A percentile compares a stretch with the other conserved stretches of the same genome.
Conservation (phyloP, 2,329 filamentous ascomycete genomes). For the Cladosporium sp. region DNA sequence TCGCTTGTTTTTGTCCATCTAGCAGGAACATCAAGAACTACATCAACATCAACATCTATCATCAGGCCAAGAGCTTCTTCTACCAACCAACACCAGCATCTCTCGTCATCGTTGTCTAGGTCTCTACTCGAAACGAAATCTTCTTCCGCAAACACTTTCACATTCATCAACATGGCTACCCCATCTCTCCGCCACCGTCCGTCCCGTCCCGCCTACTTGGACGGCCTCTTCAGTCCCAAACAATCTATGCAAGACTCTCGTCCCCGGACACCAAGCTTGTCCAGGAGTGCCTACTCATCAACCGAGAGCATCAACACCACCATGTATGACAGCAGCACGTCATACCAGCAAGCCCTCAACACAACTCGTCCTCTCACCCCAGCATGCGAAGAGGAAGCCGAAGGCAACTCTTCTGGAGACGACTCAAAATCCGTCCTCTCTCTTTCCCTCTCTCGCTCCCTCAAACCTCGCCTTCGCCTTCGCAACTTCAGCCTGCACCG, state of each 20-base stretch:
- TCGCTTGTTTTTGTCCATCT: background rate
- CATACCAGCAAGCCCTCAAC: slow-evolving; percentile 15
- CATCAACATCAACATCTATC: too few species aligned
- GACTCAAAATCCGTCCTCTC: slow-evolving; percentile 19
- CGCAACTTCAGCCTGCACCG: slow-evolving; percentile 9
- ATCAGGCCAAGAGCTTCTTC: background rate
- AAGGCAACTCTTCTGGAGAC: slow-evolving; percentile 18
- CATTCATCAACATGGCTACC: background rate
- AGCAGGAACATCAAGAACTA: too few species aligned
- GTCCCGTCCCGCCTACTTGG: slow-evolving; percentile 27
- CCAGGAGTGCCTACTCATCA: slow-evolving; percentile 23
- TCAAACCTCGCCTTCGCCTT: slow-evolving; percentile 10
- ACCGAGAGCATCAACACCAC: slow-evolving; percentile 25
- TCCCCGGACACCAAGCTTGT: slow-evolving; percentile 15
- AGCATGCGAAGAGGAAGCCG: slow-evolving; percentile 21
- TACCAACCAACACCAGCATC: background rate
- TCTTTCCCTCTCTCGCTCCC: slow-evolving; percentile 4
- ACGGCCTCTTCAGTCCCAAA: slow-evolving; percentile 24
- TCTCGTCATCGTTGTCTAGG: background rate
- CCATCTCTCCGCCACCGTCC: slow-evolving; percentile 3
- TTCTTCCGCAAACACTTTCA: background rate
- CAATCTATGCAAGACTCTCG: slow-evolving; percentile 14
- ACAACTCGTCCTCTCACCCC: slow-evolving; percentile 23
- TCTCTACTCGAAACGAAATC: background rate
- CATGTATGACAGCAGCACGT: slow-evolving; percentile 21